phyloP scores from a whole-genome alignment of 192 early-diverging fungal genomes.

The Gryganskiella cystojenkinii region DNA sequence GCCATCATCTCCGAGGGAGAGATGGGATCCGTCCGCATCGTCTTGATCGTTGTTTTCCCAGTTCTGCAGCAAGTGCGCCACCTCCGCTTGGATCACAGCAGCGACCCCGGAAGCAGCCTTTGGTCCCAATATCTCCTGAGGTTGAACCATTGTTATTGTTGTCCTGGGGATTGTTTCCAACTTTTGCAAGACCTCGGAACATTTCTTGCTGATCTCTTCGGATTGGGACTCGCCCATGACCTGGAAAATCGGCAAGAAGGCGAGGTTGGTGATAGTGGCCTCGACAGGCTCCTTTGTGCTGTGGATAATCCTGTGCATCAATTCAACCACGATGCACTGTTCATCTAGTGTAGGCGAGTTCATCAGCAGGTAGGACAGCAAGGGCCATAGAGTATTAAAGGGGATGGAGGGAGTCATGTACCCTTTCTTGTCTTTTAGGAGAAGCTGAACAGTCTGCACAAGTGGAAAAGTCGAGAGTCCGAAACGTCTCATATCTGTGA shows the following conservation, averaged over 20 bases:
- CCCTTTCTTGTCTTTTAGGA: slow-evolving; percentile 26
- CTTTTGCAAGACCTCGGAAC: slow-evolving; percentile 39
- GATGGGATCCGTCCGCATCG: neutral
- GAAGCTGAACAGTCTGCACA: slow-evolving; percentile 17
- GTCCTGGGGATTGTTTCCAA: slow-evolving; percentile 34
- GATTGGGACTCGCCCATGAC: slow-evolving; percentile 54
- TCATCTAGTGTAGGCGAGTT: slow-evolving; percentile 58
- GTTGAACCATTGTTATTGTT: neutral
- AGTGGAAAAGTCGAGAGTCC: slow-evolving; percentile 18
- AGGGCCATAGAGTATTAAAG: slow-evolving; percentile 50
- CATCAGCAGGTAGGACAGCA: slow-evolving; percentile 57
- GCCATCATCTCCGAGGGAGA: slow-evolving; percentile 20
- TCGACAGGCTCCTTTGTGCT: neutral
- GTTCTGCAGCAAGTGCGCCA: slow-evolving; percentile 8
- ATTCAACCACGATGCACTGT: slow-evolving; percentile 50
- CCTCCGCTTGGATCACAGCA: slow-evolving; percentile 34
- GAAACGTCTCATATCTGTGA: slow-evolving; percentile 33
- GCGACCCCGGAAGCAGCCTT: slow-evolving; percentile 10
- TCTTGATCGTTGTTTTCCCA: slow-evolving; percentile 1
- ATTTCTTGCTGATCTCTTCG: slow-evolving; percentile 28
- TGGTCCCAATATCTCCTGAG: neutral
- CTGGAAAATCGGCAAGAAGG: slow-evolving; percentile 64
- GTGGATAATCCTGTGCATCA: slow-evolving; percentile 34
- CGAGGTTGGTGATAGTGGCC: slow-evolving; percentile 47
- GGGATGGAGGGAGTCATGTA: slow-evolving; percentile 17